These are phyloP conservation scores for Penicillium griseofulvum DNA, from an alignment of 2,329 filamentous ascomycete species.

Conservation along the genomic window DNA sequence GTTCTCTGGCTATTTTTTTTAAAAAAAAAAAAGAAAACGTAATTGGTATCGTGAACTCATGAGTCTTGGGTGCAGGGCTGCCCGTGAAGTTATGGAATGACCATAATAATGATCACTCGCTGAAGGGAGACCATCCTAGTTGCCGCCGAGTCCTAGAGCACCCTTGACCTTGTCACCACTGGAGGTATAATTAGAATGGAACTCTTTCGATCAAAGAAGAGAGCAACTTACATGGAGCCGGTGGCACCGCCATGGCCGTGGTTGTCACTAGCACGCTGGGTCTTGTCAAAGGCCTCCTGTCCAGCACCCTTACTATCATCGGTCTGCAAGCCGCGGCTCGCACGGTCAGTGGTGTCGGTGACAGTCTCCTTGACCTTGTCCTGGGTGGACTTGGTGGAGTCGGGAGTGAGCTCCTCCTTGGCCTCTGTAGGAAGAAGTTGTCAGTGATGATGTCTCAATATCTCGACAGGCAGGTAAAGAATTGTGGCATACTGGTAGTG, in stretches of 20 bases:
- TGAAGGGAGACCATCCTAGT: conserved; percentile 15
- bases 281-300: conserved; percentile 54
- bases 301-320: conserved; percentile 55
- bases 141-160: conserved; percentile 39
- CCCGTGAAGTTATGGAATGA: not conserved
- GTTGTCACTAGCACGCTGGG: conserved; percentile 47
- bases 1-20: not conserved
- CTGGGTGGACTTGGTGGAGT: conserved; percentile 60
- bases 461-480: not conserved
- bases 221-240: conserved; percentile 40
- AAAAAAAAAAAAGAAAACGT: conserved; percentile 10
- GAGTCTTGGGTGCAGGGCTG: conserved; percentile 17
- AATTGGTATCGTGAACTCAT: conserved; percentile 30
- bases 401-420: conserved; percentile 57
- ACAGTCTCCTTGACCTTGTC: conserved; percentile 58
- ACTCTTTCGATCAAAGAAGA: not conserved
- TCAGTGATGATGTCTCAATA: not conserved
- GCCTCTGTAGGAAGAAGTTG: conserved; percentile 42
- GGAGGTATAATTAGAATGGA: conserved; percentile 8
- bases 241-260: conserved; percentile 37
- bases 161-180: conserved; percentile 48
- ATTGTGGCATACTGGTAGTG: conserved; percentile 44
- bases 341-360: conserved; percentile 57
- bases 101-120: not conserved
- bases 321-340: conserved; percentile 50